These are phyloP conservation scores for Stachybotrys elegans DNA, from an alignment of 2,329 filamentous ascomycete genomes.

Conservation along the genomic window DNA sequence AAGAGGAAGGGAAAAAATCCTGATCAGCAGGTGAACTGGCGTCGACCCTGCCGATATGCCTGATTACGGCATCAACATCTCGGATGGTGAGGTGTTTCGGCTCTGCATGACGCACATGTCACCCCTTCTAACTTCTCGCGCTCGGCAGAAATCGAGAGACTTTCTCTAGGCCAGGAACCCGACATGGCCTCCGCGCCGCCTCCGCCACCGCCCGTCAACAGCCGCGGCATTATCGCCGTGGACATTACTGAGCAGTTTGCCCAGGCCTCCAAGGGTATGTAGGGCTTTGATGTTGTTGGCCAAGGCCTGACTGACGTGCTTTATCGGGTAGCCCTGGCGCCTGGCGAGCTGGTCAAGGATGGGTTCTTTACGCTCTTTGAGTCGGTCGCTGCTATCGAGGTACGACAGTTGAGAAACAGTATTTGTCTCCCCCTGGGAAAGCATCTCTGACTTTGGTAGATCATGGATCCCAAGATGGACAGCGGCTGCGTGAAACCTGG, in stretches of 20 bases:
- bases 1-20: no score
- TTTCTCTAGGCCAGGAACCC: slow-evolving; percentile 31
- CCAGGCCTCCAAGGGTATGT: slow-evolving; percentile 47
- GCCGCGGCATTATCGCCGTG: slow-evolving; percentile 46
- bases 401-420: slow-evolving; percentile 19
- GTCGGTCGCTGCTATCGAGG: slow-evolving; percentile 81
- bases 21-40: no score
- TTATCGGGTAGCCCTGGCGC: slow-evolving; percentile 56
- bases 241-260: slow-evolving; percentile 56
- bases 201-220: slow-evolving; percentile 34
- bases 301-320: no score
- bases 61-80: slow-evolving; percentile 27
- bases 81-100: slow-evolving; percentile 27
- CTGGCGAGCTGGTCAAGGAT: slow-evolving; percentile 90
- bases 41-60: slow-evolving; percentile 23
- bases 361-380: slow-evolving; percentile 91
- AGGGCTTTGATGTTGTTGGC: no score
- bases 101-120: slow-evolving; percentile 1
- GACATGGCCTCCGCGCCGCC: slow-evolving; percentile 27
- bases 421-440: slow-evolving; percentile 3
- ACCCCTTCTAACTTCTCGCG: slow-evolving; percentile 16
- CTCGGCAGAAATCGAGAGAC: slow-evolving; percentile 32
- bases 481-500: slow-evolving; percentile 76
- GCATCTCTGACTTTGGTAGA: slow-evolving; percentile 48
- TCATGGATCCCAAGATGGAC: slow-evolving; percentile 99